phyloP scores from a whole-genome alignment of 2,329 filamentous ascomycete species.

The Cordyceps cateniannulata region DNA sequence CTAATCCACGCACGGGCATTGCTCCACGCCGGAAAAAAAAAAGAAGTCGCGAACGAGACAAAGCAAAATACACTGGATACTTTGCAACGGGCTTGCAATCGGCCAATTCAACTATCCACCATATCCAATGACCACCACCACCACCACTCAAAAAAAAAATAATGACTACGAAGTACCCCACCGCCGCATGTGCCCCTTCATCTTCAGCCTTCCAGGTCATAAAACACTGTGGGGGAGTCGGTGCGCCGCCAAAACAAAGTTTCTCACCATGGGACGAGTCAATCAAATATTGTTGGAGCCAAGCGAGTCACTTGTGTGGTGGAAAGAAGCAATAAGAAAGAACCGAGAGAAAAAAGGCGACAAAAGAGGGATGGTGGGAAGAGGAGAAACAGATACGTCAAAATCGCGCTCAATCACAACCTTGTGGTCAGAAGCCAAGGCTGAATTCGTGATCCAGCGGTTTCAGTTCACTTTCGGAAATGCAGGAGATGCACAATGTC shows the following conservation, averaged over 20 bases:
- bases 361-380: no score
- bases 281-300: constrained; percentile 5
- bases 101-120: neutral
- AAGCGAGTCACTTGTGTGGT: neutral
- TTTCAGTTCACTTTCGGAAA: no score
- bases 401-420: no score
- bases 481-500: no score
- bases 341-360: no score
- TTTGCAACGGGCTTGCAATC: neutral
- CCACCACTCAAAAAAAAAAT: neutral
- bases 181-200: constrained; percentile 4
- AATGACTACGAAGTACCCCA: neutral
- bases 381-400: no score
- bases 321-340: neutral
- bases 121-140: neutral
- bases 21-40: neutral
- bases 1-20: neutral
- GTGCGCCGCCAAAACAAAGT: constrained; percentile 7
- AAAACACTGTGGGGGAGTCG: constrained; percentile 9
- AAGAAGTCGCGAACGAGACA: neutral
- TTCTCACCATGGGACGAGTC: constrained; percentile 6
- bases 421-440: no score
- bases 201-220: constrained; percentile 1
- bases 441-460: no score
- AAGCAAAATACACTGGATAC: neutral